Percentiles rank a stretch among this genome's conserved stretches.
Evolutionary conservation across 345 rosid genomes (phyloP).

Genomic region (Reutealis trisperma): DNA sequence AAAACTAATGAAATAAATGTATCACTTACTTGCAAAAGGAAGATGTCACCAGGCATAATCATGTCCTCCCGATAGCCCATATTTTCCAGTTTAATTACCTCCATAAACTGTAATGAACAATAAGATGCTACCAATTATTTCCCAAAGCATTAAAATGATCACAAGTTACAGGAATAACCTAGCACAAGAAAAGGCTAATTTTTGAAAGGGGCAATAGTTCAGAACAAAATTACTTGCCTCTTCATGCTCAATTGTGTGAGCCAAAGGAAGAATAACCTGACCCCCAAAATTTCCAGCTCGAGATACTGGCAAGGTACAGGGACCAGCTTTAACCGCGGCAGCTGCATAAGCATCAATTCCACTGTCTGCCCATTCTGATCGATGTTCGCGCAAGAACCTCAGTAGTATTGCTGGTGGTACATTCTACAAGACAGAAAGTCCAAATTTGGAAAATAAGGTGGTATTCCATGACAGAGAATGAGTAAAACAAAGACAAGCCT

Average conservation of each 20-base stretch:
- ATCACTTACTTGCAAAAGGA: conserved; percentile 78
- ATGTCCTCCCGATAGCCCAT: conserved; percentile 88
- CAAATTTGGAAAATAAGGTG: background rate
- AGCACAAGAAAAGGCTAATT: background rate
- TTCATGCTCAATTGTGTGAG: conserved; percentile 94
- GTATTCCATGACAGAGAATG: background rate
- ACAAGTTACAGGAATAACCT: background rate
- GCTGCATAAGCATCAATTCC: conserved; percentile 93
- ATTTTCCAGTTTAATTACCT: conserved; percentile 91
- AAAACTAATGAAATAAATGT: background rate
- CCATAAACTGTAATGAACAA: conserved; percentile 62
- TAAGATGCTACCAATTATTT: background rate
- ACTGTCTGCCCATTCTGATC: conserved; percentile 99
- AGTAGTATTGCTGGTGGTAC: conserved; percentile 97
- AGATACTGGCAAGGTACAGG: conserved; percentile 79
- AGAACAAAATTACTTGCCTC: conserved; percentile 54
- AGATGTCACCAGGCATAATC: conserved; percentile 79
- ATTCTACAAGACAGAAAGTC: conserved; percentile 48
- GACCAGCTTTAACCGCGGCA: conserved; percentile 91
- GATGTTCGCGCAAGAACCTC: conserved; percentile 91
- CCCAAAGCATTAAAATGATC: background rate
- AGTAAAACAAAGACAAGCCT: background rate
- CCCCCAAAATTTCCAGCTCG: conserved; percentile 86
- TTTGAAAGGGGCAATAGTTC: background rate
- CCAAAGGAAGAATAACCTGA: conserved; percentile 93